Base-by-base conservation (phyloP, 768 basidiomycete species). In the Kwoniella bestiolae region DNA sequence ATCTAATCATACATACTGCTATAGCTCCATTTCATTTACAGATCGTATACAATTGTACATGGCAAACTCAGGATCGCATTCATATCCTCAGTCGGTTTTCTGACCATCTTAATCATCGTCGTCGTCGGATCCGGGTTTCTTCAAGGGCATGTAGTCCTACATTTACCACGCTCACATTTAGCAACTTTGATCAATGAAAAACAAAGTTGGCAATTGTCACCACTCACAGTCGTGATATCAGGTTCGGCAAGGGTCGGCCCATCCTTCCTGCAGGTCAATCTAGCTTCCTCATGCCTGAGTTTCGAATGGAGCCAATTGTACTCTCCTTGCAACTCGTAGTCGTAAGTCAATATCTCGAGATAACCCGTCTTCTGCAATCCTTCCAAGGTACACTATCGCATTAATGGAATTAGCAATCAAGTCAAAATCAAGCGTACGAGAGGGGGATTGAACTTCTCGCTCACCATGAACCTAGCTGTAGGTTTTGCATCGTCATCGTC, bases 291-390 rank as follows among this genome's bases (percentile, higher is more conserved):
- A 55, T 55, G 52, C 34, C 32, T 32, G 18, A 7, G 34, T 55
- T 55, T 55, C 18, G 52, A 55, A 23, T 34, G 28, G 2, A 55
- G 12, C 52, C 52, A 55, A 55, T 55, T 55, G 4, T 55, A 55
- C 34, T 55, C 18, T 25, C 52, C 32, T 2, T 55, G 52, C 7
- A 55, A 26, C 2, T 28, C 31, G 31, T 55, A 55, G 23, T 32
- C 32, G 31, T 55, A 18, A n/a, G 52, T 55, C 11, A 35, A 18
- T 26, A 18, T 12, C 29, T 55, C 52, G 3, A 55, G 32, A 35
- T 34, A n/a, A 9, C 52, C 52, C 0, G 29, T 28, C n/a, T 55
- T 34, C 6, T 55, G 6, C 18, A 32, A 7, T 18, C 23, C 52
- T 11, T 28, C 18, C 14, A 55, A 21, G 0, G 52, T 55, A 25